A percentile compares a stretch with the other conserved stretches of the same genome.
Conservation (phyloP, 2,329 filamentous ascomycete species). For the Phyllosticta citrichinensis region DNA sequence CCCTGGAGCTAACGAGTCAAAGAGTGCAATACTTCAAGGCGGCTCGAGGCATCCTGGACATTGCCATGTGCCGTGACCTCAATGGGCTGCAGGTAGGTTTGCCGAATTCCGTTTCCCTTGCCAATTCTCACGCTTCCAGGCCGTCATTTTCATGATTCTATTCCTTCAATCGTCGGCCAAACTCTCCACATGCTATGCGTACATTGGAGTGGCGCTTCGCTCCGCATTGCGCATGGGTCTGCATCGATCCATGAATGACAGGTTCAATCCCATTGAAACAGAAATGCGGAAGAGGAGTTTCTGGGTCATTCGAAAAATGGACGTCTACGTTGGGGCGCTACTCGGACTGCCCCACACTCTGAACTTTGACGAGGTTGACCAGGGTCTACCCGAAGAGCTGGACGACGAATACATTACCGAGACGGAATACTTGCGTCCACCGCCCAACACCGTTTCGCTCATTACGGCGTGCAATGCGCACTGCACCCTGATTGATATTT, state of each 20-base stretch:
- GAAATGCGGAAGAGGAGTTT: conserved; percentile 42
- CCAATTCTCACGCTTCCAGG: conserved; percentile 13
- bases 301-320: conserved; percentile 42
- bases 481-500: conserved; percentile 45
- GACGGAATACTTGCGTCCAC: conserved; percentile 42
- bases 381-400: conserved; percentile 36
- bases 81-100: conserved; percentile 31
- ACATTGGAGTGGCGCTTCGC: conserved; percentile 41
- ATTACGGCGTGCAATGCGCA: conserved; percentile 53
- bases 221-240: conserved; percentile 42
- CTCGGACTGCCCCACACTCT: conserved; percentile 40
- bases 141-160: conserved; percentile 44
- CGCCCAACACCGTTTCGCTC: conserved; percentile 44
- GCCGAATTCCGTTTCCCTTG: neutral
- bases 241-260: conserved; percentile 38
- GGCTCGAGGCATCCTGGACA: conserved; percentile 40
- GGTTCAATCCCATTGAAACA: conserved; percentile 38
- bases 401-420: conserved; percentile 43
- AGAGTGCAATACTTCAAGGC: conserved; percentile 41
- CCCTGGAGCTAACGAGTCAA: neutral
- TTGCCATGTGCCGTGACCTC: conserved; percentile 43
- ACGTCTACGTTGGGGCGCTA: conserved; percentile 43
- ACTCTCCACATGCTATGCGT: conserved; percentile 43
- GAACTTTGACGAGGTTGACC: conserved; percentile 40
- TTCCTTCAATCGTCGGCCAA: conserved; percentile 44